Base-by-base conservation (phyloP, 2,329 filamentous ascomycete genomes). In the Aspergillus aculeatus region DNA sequence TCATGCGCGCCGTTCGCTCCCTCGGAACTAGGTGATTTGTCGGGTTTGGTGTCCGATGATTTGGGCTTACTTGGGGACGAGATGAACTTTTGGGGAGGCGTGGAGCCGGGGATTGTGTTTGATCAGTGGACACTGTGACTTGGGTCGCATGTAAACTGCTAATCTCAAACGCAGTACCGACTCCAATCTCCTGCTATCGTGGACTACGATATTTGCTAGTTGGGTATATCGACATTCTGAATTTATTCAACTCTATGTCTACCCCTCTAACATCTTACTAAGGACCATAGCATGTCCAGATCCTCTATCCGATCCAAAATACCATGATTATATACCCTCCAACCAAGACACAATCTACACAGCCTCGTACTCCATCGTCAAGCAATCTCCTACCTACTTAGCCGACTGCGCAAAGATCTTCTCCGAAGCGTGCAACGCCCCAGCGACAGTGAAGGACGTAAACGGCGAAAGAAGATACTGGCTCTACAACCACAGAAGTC, bases 381-480 rank as follows among this genome's bases (percentile, higher is more conserved):
- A 9, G 7, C 26, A 26, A 9, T 26, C 26, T 9, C 5, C 38
- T 44, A 29, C 6, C n/a, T 44, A 44, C 38, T 44, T 44, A 4
- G 38, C 38, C 38, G 38, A 44, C 38, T 16, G 14, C 14, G 16
- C 38, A 44, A 44, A 44, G n/a, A 44, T 19, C 16, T 44, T 44
- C 58, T 73, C 65, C 3, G 67, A 72, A 10, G 71, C 72, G 47
- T 72, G 72, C 35, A 74, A 56, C 2, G 70, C 68, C 2, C 70
- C 71, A 2, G 72, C 71, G 11, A 75, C 72, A 0, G 68, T 70
- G 23, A 74, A 69, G 41, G 69, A 71, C 19, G 73, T 60, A 21
- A 69, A 59, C 6, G 71, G 73, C 48, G 71, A 73, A 4, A 74
- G 60, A 7, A 64, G 66, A 62, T 76, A 75, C 59, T 72, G 69